These are phyloP conservation scores for Bonnemaisonia californica DNA, from an alignment of 31 red algal genomes.

Conservation along the genomic window DNA sequence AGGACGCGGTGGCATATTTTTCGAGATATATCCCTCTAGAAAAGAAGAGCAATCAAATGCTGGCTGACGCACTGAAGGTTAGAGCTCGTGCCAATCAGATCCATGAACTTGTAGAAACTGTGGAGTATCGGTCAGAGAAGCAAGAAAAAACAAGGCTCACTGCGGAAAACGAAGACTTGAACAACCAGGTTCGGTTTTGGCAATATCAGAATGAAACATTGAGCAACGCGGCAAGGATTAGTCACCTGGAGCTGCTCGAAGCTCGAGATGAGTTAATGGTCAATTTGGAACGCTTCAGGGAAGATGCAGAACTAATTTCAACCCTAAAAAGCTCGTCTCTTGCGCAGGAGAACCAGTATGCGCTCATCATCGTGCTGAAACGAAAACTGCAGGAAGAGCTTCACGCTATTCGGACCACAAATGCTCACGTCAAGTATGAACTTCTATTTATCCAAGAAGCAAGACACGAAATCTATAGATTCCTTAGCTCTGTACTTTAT, in stretches of 20 bases:
- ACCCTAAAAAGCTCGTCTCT: neutral
- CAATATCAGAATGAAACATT: neutral
- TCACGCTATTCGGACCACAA: neutral
- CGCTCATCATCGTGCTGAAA: neutral
- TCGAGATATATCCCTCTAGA: neutral
- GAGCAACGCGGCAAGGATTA: neutral
- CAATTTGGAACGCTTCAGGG: neutral
- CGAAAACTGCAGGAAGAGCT: neutral
- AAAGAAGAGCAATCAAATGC: neutral
- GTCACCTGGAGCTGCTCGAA: neutral
- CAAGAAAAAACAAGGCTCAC: neutral
- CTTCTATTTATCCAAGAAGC: neutral
- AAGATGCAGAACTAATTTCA: neutral
- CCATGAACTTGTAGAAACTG: neutral
- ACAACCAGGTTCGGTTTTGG: neutral
- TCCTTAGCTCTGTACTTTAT: neutral
- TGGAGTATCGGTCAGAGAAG: neutral
- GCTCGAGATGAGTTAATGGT: neutral
- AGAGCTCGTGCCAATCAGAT: neutral
- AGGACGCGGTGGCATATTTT: neutral
- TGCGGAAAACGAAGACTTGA: neutral
- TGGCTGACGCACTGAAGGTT: neutral
- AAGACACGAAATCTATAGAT: neutral
- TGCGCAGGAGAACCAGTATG: neutral
- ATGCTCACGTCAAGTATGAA: neutral